phyloP scores from a whole-genome alignment of 23 red algal genomes.

The Agarophyton chilense region DNA sequence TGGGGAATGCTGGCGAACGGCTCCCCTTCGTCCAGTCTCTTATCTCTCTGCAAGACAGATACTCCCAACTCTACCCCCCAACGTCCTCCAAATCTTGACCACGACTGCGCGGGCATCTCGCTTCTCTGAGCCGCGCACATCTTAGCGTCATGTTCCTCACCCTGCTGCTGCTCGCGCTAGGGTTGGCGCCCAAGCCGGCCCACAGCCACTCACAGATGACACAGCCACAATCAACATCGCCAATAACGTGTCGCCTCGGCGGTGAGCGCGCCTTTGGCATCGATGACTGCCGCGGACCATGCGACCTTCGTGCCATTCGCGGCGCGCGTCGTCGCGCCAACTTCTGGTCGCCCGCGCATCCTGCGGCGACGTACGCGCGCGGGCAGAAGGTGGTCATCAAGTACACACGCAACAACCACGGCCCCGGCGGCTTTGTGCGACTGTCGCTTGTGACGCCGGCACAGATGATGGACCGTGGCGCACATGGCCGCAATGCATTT shows the following conservation, averaged over 20 bases:
- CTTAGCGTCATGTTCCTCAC: too few species aligned
- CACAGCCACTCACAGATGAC: slow-evolving; percentile 54
- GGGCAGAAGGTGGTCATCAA: slow-evolving; percentile 43
- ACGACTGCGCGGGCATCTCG: too few species aligned
- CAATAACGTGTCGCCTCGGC: slow-evolving; percentile 38
- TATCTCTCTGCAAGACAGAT: too few species aligned
- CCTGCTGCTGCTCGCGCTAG: background rate
- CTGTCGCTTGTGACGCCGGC: slow-evolving; percentile 31
- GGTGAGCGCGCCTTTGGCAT: slow-evolving; percentile 28
- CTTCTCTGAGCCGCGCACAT: too few species aligned
- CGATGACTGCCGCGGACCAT: slow-evolving; percentile 30
- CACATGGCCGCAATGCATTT: slow-evolving; percentile 60
- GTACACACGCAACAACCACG: slow-evolving; percentile 75
- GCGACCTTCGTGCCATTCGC: slow-evolving; percentile 38
- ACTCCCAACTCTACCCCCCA: too few species aligned
- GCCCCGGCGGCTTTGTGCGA: slow-evolving; percentile 66
- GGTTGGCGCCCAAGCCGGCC: background rate
- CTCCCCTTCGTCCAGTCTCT: too few species aligned
- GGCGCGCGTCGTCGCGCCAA: slow-evolving; percentile 6
- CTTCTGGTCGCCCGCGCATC: slow-evolving; percentile 26
- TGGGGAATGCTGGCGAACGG: too few species aligned
- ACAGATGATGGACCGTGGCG: slow-evolving; percentile 7
- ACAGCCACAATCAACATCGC: slow-evolving; percentile 42
- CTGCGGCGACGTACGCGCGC: slow-evolving; percentile 44
- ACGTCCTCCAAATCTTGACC: too few species aligned